Percentiles rank a stretch among this genome's conserved stretches.
phyloP scores from a whole-genome alignment of 1,284 basidiomycete genomes.

The Trichosporon asahii region DNA sequence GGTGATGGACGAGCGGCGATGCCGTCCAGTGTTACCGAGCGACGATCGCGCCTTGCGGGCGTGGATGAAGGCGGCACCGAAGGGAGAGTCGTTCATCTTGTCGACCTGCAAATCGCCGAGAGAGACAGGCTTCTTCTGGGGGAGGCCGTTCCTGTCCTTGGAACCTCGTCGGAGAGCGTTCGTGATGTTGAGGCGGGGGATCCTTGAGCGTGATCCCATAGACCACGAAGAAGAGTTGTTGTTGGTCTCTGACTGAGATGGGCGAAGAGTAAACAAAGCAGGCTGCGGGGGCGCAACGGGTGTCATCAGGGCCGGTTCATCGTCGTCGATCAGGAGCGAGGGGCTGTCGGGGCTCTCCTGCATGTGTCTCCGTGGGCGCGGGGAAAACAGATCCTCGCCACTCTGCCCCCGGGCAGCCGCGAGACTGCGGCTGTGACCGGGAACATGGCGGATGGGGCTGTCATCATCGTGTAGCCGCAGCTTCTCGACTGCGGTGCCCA shows the following conservation, averaged over 20 bases:
- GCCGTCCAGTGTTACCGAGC: conserved; percentile 11
- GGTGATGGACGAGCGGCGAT: conserved; percentile 12
- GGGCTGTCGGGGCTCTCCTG: conserved; percentile 9
- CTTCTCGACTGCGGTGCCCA: conserved; percentile 43
- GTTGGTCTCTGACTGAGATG: conserved; percentile 39
- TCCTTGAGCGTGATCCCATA: conserved; percentile 21
- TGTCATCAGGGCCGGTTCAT: conserved; percentile 12
- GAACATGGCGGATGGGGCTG: conserved; percentile 41
- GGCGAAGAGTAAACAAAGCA: conserved; percentile 40
- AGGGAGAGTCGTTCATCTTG: conserved; percentile 37
- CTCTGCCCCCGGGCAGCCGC: conserved; percentile 17
- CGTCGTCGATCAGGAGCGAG: conserved; percentile 18
- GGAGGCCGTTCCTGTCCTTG: conserved; percentile 18
- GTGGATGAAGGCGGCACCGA: conserved; percentile 30
- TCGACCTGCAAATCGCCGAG: conserved; percentile 41
- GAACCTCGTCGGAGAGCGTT: conserved; percentile 28
- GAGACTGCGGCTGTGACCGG: conserved; percentile 44
- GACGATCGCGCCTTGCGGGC: conserved; percentile 22
- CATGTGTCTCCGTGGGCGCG: conserved; percentile 11
- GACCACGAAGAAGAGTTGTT: conserved; percentile 14
- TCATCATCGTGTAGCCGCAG: conserved; percentile 43
- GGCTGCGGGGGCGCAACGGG: conserved; percentile 13
- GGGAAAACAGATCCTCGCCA: conserved; percentile 24
- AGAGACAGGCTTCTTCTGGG: conserved; percentile 44
- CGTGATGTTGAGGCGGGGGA: conserved; percentile 32